Evolutionary conservation across 768 basidiomycete genomes (phyloP), one percentile per base, ranked within the genome.

Genomic region (Tubosaeta sp.): DNA sequence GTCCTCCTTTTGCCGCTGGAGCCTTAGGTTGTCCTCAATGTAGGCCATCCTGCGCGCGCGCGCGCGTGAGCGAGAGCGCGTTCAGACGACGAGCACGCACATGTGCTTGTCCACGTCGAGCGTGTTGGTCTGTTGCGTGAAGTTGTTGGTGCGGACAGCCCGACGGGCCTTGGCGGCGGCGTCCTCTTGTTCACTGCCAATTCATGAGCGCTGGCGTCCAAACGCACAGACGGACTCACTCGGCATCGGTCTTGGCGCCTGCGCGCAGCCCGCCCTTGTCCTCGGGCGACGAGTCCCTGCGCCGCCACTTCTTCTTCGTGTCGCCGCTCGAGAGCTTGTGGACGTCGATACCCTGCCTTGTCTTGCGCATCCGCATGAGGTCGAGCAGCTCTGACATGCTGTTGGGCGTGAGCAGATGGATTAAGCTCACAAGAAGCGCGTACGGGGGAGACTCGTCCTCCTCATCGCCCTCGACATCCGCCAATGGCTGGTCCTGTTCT

Each of bases 31-130:
- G 63, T 90, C 84, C 62, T 98, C 97, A 46, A 99, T 98, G 64
- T 95, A 98, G 2, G 88, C 91, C 89, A 97, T 93, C 95, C 94
- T 95, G n/a, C n/a, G n/a, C n/a, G n/a, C n/a, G n/a, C n/a, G 59
- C n/a, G 14, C 7, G 13, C 19, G 4, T 11, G 9, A 39, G 9
- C 27, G 10, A 17, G 19, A 13, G 25, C 5, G 39, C 4, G 12
- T 3, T 17, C 17, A 17, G 25, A 9, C 43, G n/a, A 11, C 6
- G 27, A 16, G 1, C 6, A 74, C 90, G 46, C 52, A 94, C 95
- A 98, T 98, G 64, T 98, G 97, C 65, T 97, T 98, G 73, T 99
- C 95, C 25, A 97, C 94, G 65, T 97, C 95, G 19, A 97, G 78
- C 1, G 85, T 83, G 66, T 97, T 95, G 5, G 95, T 99, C 71